These are phyloP conservation scores for Leptosphaerulina australis DNA, from an alignment of 2,329 filamentous ascomycete genomes.

Conservation along the genomic window DNA sequence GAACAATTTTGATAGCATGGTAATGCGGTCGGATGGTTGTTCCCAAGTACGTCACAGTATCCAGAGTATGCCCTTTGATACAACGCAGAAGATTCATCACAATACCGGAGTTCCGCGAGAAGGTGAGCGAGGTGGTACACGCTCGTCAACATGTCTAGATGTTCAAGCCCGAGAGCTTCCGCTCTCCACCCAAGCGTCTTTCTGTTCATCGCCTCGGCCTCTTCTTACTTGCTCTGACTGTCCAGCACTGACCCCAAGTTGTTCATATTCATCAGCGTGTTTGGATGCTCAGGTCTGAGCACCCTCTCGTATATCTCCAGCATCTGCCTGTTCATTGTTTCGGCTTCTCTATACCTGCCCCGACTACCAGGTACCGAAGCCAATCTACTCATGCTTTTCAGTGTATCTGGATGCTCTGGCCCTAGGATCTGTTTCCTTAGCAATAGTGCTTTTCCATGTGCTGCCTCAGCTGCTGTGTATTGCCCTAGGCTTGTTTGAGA, in stretches of 20 bases:
- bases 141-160: background rate
- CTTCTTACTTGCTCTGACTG: background rate
- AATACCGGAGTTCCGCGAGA: no score
- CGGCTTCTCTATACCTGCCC: background rate
- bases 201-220: background rate
- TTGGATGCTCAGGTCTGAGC: slow-evolving; percentile 1
- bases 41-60: no score
- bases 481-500: background rate
- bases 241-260: background rate
- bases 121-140: background rate
- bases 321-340: background rate
- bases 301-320: background rate
- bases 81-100: no score
- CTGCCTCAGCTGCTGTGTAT: background rate
- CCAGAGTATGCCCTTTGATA: no score
- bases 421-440: background rate
- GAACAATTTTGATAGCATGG: no score
- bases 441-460: background rate
- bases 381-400: background rate
- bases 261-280: slow-evolving; percentile 12
- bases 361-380: background rate
- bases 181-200: background rate
- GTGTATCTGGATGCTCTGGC: background rate
- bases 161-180: background rate
- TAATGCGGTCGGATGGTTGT: no score